Percentiles rank a stretch among this genome's conserved stretches.
phyloP scores from a whole-genome alignment of 2,329 filamentous ascomycete genomes.

The Neofusicoccum kwambonambiense region DNA sequence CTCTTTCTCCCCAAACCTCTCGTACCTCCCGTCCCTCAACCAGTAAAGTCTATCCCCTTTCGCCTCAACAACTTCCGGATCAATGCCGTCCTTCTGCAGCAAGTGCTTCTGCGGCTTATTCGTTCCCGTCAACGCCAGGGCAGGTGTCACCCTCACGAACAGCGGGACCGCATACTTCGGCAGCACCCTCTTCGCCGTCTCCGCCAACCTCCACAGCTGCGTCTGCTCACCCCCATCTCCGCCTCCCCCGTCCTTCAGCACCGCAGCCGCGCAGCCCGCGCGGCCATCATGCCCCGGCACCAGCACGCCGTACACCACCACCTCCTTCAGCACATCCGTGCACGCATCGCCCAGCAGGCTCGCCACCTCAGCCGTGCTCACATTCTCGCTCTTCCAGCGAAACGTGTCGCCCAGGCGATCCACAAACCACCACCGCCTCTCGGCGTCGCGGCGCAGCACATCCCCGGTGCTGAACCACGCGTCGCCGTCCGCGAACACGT shows the following conservation, averaged over 20 bases:
- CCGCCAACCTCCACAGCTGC: not conserved
- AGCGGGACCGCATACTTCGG: slow-evolving; percentile 74
- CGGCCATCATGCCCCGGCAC: slow-evolving; percentile 52
- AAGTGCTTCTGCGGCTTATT: slow-evolving; percentile 80
- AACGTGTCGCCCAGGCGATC: slow-evolving; percentile 51
- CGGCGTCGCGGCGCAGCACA: slow-evolving; percentile 43
- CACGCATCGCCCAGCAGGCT: slow-evolving; percentile 35
- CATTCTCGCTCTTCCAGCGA: slow-evolving; percentile 52
- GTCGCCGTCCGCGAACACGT: slow-evolving; percentile 50
- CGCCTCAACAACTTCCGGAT: slow-evolving; percentile 51
- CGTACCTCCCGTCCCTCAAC: slow-evolving; percentile 12
- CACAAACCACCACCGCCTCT: slow-evolving; percentile 51
- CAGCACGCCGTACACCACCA: slow-evolving; percentile 51
- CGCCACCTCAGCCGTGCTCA: slow-evolving; percentile 48
- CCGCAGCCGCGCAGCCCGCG: slow-evolving; percentile 50
- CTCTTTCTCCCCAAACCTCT: slow-evolving; percentile 1
- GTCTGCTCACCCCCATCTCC: not conserved
- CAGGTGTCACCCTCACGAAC: slow-evolving; percentile 64
- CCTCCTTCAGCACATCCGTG: slow-evolving; percentile 42
- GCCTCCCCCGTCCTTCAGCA: not conserved
- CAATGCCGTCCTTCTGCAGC: slow-evolving; percentile 65
- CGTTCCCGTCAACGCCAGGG: slow-evolving; percentile 65
- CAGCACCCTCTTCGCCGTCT: slow-evolving; percentile 57
- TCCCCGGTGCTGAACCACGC: slow-evolving; percentile 51
- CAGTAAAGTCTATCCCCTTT: slow-evolving; percentile 24